Base-by-base conservation (phyloP, 2,329 filamentous ascomycete genomes). In the Ascochyta koolunga region DNA sequence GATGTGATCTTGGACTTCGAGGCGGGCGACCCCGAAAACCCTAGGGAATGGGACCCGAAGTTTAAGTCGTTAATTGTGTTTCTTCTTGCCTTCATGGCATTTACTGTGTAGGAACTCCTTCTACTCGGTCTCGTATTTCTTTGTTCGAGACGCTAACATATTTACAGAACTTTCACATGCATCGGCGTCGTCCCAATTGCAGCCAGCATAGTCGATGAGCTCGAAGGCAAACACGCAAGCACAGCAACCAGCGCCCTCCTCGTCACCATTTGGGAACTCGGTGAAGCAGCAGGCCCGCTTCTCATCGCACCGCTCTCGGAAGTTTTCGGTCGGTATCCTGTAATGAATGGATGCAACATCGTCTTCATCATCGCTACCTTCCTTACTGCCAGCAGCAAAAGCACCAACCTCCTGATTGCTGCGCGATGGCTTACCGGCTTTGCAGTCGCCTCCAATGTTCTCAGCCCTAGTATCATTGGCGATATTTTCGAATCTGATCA, bases 391-490 rank as follows among this genome's bases (percentile, higher is more conserved):
- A 59, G 70, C 25, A 75, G 76, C 53, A 69, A 73, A 9, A 77
- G 63, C 48, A 71, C 72, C 5, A 51, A 62, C 1, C 50, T 79
- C 4, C 70, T 80, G 54, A 79, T 81, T 43, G 68, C 69, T 8
- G 72, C 76, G 0, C 62, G 79, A 33, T 77, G 76, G 59, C 71
- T 82, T 54, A 78, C 79, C 37, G 76, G 77, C 35, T 60, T 76
- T 27, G 71, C 76, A 36, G 78, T 80, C 5, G 74, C 77, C 18
- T 74, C 76, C 4, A 78, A 86, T 58, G 85, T 87, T 8, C 76
- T 89, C 16, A 85, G 82, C 58, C 86, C 86, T 0, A 83, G 85
- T 21, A 84, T 88, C 46, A 80, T 88, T 16, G 86, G 85, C 21
- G 86, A 88, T 66, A 82, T 88, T 58, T 87, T 87, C 64, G 70